Base-by-base conservation (phyloP, 2,329 filamentous ascomycete species). In the Akanthomyces muscarius region DNA sequence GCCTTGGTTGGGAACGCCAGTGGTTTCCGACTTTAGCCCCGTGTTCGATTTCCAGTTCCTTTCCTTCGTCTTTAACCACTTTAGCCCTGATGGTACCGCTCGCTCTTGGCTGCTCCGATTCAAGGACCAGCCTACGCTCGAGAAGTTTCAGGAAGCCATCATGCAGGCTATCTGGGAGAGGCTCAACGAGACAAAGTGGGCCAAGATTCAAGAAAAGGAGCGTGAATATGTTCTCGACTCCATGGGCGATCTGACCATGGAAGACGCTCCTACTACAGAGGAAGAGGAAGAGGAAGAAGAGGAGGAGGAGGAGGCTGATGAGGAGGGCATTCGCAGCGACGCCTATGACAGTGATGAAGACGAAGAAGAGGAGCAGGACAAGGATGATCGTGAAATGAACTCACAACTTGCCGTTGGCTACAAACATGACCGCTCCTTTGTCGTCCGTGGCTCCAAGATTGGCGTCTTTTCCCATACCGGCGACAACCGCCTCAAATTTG, bases 51-150 rank as follows among this genome's bases (percentile, higher is more conserved):
- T 97, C 68, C 95, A 99, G 75, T 98, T 94, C 70, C 82, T 97
- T n/a, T 98, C 94, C 0, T 98, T 98, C 74, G 97, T 99, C 71
- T 99, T 99, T 83, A 99, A 99, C 71, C 92, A 97, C 73, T 98
- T 97, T 74, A 85, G 89, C 16, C 84, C 88, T 42, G 91, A 97
- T 75, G 92, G 93, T 2, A 90, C 90, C 1, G 94, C 95, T 5
- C 96, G 93, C 74, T 99, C 95, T 1, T 99, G 95, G 94, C 84
- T 99, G 16, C 80, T 99, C 42, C 88, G 93, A 16, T 99, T 99
- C 80, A 91, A 89, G 70, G 90, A 97, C 68, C 89, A 92, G 69
- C 80, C 86, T 23, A 88, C 88, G 0, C 82, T 96, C 59, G 92
- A 97, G 73, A 84, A 85, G 33, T 97, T 99, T 74, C 95, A 99